phyloP scores from a whole-genome alignment of 2,329 filamentous ascomycete genomes.

The Onygenales sp. region DNA sequence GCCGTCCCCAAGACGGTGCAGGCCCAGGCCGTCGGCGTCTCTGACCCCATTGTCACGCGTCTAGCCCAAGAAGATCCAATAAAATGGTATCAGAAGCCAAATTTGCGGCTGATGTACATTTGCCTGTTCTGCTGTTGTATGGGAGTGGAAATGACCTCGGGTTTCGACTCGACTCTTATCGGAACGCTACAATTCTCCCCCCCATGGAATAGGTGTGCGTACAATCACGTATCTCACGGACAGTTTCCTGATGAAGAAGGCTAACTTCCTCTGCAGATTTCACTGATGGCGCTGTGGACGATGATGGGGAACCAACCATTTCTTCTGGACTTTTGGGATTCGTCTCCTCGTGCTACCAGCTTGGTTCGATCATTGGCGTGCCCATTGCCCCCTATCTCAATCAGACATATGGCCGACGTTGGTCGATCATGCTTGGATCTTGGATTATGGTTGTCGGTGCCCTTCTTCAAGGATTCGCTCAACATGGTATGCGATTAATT shows the following conservation, averaged over 20 bases:
- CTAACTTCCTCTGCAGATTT: constrained; percentile 14
- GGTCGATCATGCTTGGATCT: constrained; percentile 48
- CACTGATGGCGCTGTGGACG: constrained; percentile 14
- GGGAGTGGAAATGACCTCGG: constrained; percentile 54
- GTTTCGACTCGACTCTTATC: constrained; percentile 47
- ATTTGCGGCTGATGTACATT: constrained; percentile 48
- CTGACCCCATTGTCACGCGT: constrained; percentile 3
- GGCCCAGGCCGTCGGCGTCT: background rate
- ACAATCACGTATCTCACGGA: background rate
- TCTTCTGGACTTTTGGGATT: constrained; percentile 35
- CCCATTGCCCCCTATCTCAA: constrained; percentile 50
- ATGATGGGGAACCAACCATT: constrained; percentile 13
- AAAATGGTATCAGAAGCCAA: constrained; percentile 50
- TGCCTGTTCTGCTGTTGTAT: constrained; percentile 52
- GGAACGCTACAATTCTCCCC: constrained; percentile 34
- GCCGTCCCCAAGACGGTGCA: background rate
- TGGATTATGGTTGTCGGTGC: constrained; percentile 47
- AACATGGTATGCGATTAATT: constrained; percentile 28
- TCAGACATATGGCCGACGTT: constrained; percentile 46
- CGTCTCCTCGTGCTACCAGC: constrained; percentile 49
- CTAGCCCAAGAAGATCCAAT: constrained; percentile 1
- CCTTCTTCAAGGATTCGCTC: constrained; percentile 46
- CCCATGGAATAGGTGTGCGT: constrained; percentile 29
- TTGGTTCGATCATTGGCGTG: constrained; percentile 50
- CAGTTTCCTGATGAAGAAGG: constrained; percentile 4